Conservation (phyloP, 768 basidiomycete species). For the Cystofilobasidium bisporidii region DNA sequence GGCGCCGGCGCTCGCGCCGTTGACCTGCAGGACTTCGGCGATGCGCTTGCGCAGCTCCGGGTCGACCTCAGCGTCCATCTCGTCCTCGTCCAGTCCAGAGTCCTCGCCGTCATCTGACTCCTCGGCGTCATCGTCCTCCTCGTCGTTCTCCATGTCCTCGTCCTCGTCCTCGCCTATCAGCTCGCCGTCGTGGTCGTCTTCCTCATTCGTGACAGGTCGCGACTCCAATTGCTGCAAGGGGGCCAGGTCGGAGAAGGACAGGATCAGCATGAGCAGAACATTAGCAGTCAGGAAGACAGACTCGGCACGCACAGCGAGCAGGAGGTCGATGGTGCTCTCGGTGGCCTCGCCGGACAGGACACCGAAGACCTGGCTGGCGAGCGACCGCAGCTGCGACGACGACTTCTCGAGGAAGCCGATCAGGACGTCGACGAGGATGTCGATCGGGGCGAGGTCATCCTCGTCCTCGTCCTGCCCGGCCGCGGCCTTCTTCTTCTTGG, state of each 20-base stretch:
- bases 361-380: slow-evolving; percentile 71
- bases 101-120: slow-evolving; percentile 38
- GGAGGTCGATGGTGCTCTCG: slow-evolving; percentile 64
- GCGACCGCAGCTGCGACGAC: slow-evolving; percentile 64
- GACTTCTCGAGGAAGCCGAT: slow-evolving; percentile 81
- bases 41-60: slow-evolving; percentile 56
- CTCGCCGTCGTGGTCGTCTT: slow-evolving; percentile 33
- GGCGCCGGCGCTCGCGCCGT: slow-evolving; percentile 44
- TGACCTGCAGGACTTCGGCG: slow-evolving; percentile 43
- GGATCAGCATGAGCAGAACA: too few relatives aligned
- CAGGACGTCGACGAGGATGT: slow-evolving; percentile 76
- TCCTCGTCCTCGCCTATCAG: slow-evolving; percentile 39
- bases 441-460: slow-evolving; percentile 56
- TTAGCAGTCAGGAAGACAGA: slow-evolving; percentile 19
- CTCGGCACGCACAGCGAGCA: slow-evolving; percentile 57
- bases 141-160: slow-evolving; percentile 39
- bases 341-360: slow-evolving; percentile 58
- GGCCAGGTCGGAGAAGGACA: too few relatives aligned
- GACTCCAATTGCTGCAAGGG: slow-evolving; percentile 22
- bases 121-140: slow-evolving; percentile 48
- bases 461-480: slow-evolving; percentile 33
- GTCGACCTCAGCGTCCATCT: slow-evolving; percentile 41
- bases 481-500: slow-evolving; percentile 18
- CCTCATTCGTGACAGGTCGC: slow-evolving; percentile 30
- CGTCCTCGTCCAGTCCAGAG: slow-evolving; percentile 39